A percentile compares a stretch with the other conserved stretches of the same genome.
These are phyloP conservation scores for Lomentospora prolificans DNA, from an alignment of 2,329 filamentous ascomycete species.

Conservation along the genomic window DNA sequence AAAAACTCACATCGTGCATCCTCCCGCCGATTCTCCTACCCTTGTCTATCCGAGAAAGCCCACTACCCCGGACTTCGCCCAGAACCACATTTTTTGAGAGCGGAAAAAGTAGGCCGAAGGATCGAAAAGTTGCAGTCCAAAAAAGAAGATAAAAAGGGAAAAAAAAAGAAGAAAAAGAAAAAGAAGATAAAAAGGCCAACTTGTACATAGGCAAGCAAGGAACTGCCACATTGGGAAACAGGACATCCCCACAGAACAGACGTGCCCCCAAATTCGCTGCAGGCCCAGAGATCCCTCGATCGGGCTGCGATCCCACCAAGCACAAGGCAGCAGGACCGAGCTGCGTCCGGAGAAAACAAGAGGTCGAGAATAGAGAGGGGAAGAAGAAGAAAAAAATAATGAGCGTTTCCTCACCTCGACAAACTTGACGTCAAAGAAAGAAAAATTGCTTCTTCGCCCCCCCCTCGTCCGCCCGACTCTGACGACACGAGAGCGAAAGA, in stretches of 20 bases:
- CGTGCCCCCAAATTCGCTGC: neutral
- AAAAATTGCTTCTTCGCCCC: neutral
- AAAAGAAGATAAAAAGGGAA: neutral
- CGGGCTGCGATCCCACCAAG: conserved; percentile 1
- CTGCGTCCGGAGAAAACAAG: neutral
- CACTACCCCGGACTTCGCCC: neutral
- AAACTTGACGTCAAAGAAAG: neutral
- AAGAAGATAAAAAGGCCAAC: neutral
- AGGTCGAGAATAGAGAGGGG: neutral
- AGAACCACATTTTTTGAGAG: neutral
- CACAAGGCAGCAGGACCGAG: conserved; percentile 1
- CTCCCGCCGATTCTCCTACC: neutral
- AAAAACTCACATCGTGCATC: neutral
- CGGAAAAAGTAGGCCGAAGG: too few species aligned
- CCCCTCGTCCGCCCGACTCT: neutral
- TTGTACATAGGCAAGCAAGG: neutral
- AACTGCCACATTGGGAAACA: neutral
- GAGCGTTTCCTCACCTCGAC: neutral
- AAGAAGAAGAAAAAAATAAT: neutral
- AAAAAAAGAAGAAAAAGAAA: neutral
- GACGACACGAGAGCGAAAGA: neutral
- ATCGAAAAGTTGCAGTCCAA: too few species aligned
- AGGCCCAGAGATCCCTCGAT: neutral
- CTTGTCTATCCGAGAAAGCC: neutral
- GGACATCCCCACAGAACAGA: conserved; percentile 1